phyloP scores from a whole-genome alignment of 805 yeast species.

The Scheffersomyces coipomensis region DNA sequence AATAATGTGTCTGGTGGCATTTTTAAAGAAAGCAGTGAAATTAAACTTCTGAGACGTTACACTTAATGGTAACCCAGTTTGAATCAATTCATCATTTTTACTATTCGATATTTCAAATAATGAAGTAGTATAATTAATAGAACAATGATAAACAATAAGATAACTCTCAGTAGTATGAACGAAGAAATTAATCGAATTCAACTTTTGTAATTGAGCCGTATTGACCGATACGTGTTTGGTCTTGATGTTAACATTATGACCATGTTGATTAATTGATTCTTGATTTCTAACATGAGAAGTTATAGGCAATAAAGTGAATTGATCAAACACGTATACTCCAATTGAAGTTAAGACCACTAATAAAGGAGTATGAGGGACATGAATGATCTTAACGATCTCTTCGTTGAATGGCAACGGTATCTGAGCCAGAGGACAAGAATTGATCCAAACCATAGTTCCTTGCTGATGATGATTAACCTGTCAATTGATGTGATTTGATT shows the following conservation, averaged over 20 bases:
- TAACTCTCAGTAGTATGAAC: constrained; percentile 38
- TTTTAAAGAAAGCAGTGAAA: constrained; percentile 24
- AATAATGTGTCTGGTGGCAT: constrained; percentile 32
- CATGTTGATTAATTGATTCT: constrained; percentile 46
- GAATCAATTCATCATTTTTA: constrained; percentile 28
- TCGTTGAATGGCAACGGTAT: constrained; percentile 22
- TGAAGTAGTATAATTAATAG: constrained; percentile 28
- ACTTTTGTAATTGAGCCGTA: constrained; percentile 29
- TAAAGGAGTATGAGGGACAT: constrained; percentile 26
- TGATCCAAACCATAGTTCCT: constrained; percentile 33
- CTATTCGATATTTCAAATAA: constrained; percentile 28
- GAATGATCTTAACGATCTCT: constrained; percentile 17
- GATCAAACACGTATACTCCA: constrained; percentile 28
- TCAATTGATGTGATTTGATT: background rate
- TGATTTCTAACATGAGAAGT: constrained; percentile 45
- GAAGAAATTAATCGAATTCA: constrained; percentile 31
- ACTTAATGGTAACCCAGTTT: constrained; percentile 33
- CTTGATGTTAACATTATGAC: constrained; percentile 41
- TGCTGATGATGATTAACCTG: background rate
- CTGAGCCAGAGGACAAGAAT: constrained; percentile 27
- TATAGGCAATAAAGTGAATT: constrained; percentile 38
- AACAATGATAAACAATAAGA: constrained; percentile 42
- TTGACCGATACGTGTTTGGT: constrained; percentile 37
- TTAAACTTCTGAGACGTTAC: constrained; percentile 22
- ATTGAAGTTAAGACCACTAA: constrained; percentile 27